Conservation (phyloP, 257 asterid species). For the Schizonepeta tenuifolia region DNA sequence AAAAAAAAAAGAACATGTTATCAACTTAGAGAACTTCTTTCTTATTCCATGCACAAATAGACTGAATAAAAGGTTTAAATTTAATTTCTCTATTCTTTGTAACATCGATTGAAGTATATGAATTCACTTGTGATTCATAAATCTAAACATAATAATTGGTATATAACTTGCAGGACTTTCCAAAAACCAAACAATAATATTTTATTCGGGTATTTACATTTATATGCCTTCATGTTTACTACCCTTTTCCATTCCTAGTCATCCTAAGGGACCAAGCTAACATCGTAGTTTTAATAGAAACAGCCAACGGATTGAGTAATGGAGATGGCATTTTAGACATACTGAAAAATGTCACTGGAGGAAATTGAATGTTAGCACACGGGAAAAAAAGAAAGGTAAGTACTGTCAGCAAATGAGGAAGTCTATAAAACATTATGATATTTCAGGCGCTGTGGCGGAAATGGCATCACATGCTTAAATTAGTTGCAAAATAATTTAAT, state of each 20-base stretch:
- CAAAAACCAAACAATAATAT: neutral
- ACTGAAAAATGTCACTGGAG: too few relatives aligned
- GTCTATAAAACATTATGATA: neutral
- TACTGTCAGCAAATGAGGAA: neutral
- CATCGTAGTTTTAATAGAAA: neutral
- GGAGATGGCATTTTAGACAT: neutral
- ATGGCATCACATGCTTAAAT: neutral
- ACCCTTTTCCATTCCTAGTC: neutral
- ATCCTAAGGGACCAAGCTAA: neutral
- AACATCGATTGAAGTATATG: slow-evolving; percentile 3
- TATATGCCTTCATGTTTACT: neutral
- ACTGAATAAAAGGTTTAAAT: neutral
- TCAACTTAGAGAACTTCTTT: neutral
- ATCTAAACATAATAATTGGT: neutral
- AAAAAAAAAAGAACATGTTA: neutral
- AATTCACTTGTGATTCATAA: neutral
- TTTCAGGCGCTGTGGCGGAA: neutral
- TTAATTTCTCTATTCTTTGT: neutral
- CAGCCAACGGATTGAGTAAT: neutral
- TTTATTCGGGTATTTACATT: neutral
- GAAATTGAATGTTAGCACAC: neutral
- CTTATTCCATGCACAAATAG: neutral
- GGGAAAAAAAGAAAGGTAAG: neutral
- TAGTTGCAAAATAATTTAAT: neutral
- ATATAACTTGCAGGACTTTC: slow-evolving; percentile 1